Evolutionary conservation across 2,329 filamentous ascomycete species (phyloP).

Genomic region (Capronia americana): DNA sequence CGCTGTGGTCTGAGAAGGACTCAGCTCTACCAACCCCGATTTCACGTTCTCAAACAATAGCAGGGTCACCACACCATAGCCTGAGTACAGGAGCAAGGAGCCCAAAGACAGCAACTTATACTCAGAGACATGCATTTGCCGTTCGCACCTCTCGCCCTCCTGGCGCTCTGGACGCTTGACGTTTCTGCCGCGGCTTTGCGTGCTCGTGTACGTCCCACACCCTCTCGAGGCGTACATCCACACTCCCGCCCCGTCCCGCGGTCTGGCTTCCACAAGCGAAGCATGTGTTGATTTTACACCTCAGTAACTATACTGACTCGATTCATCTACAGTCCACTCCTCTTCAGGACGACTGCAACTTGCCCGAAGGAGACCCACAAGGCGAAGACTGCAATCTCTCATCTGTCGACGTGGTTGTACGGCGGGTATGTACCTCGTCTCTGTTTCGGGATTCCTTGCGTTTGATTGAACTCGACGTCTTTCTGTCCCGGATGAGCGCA

Average conservation of each 20-base stretch:
- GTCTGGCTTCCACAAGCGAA: no score
- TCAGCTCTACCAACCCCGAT: neutral
- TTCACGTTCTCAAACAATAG: neutral
- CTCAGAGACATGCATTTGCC: neutral
- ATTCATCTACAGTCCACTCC: neutral
- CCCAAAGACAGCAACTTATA: neutral
- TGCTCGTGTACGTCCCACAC: slow-evolving; percentile 4
- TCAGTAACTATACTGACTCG: neutral
- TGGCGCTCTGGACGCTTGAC: slow-evolving; percentile 1
- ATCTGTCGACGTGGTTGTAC: neutral
- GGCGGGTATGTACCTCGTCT: neutral
- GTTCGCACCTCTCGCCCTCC: neutral
- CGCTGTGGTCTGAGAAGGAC: neutral
- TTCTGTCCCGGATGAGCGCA: no score
- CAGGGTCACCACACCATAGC: neutral
- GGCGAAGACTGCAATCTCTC: neutral
- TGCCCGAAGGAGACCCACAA: slow-evolving; percentile 11
- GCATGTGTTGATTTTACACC: neutral
- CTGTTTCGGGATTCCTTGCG: neutral
- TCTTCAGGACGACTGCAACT: slow-evolving; percentile 6
- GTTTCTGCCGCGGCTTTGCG: slow-evolving; percentile 9
- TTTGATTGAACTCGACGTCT: neutral
- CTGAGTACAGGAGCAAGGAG: neutral
- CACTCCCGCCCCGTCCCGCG: no score
- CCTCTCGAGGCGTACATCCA: no score